Conservation (phyloP, 371 early-diverging fungal species). For the Conidiobolus coronatus region DNA sequence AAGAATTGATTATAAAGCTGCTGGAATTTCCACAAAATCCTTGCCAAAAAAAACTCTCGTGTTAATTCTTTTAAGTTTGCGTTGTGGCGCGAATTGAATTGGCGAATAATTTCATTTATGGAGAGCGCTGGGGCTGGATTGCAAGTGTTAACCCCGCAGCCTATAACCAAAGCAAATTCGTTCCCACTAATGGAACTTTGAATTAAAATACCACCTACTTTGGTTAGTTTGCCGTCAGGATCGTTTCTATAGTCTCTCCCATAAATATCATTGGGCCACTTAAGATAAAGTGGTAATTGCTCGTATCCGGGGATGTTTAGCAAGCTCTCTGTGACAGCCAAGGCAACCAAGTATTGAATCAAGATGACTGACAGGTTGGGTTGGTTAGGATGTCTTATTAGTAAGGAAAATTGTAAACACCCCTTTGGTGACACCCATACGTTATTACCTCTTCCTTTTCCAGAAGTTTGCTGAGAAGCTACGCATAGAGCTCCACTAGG, state of each 20-base stretch:
- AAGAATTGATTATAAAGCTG: slow-evolving; percentile 39
- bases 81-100: slow-evolving; percentile 19
- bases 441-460: slow-evolving; percentile 70
- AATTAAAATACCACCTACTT: slow-evolving; percentile 76
- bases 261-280: slow-evolving; percentile 96
- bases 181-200: slow-evolving; percentile 42
- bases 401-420: slow-evolving; percentile 66
- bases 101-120: slow-evolving; percentile 46
- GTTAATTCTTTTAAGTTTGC: slow-evolving; percentile 21
- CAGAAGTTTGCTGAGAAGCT: slow-evolving; percentile 56
- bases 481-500: slow-evolving; percentile 55
- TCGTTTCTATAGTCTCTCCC: slow-evolving; percentile 10
- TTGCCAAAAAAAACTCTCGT: slow-evolving; percentile 48
- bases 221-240: slow-evolving; percentile 15
- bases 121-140: slow-evolving; percentile 65
- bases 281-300: slow-evolving; percentile 51
- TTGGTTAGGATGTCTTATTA: slow-evolving; percentile 36
- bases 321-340: slow-evolving; percentile 65
- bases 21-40: slow-evolving; percentile 48
- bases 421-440: slow-evolving; percentile 84
- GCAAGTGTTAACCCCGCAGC: slow-evolving; percentile 60
- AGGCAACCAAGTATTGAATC: slow-evolving; percentile 69
- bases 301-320: slow-evolving; percentile 41
- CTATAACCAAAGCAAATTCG: slow-evolving; percentile 59
- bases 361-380: slow-evolving; percentile 35